A percentile compares a stretch with the other conserved stretches of the same genome.
These are phyloP conservation scores for Wickerhamomyces pijperi DNA, from an alignment of 805 yeast species.

Conservation along the genomic window DNA sequence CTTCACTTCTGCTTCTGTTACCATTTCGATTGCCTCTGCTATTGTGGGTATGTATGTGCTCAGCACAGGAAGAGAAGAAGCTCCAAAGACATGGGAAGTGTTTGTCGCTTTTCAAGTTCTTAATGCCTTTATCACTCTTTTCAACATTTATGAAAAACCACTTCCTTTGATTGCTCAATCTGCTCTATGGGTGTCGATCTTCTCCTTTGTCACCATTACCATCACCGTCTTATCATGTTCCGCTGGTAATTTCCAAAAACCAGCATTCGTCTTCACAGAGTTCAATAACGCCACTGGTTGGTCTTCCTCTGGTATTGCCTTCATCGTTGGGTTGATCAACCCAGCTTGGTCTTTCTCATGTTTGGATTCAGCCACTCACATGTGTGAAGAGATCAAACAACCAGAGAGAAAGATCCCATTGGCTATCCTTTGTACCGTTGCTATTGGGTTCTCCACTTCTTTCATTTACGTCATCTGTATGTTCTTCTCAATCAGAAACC, in stretches of 20 bases:
- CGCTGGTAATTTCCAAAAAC: slow-evolving; percentile 38
- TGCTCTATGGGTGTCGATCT: slow-evolving; percentile 40
- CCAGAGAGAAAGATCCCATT: slow-evolving; percentile 49
- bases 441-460: slow-evolving; percentile 53
- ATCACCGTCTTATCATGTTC: slow-evolving; percentile 41
- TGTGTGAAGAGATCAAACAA: slow-evolving; percentile 51
- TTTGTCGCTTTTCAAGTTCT: slow-evolving; percentile 38
- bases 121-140: slow-evolving; percentile 30
- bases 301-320: slow-evolving; percentile 46
- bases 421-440: slow-evolving; percentile 51
- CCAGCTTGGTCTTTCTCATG: slow-evolving; percentile 65
- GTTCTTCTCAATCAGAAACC: slow-evolving; percentile 48
- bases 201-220: slow-evolving; percentile 42
- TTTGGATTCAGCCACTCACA: slow-evolving; percentile 59
- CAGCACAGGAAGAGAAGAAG: slow-evolving; percentile 21
- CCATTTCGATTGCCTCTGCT: slow-evolving; percentile 40
- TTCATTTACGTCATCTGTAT: slow-evolving; percentile 39
- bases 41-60: slow-evolving; percentile 39
- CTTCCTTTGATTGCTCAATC: slow-evolving; percentile 37
- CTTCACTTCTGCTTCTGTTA: slow-evolving; percentile 51
- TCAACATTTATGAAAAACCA: slow-evolving; percentile 39
- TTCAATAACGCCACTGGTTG: slow-evolving; percentile 52
- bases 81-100: slow-evolving; percentile 39
- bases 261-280: slow-evolving; percentile 41
- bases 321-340: slow-evolving; percentile 59